A percentile compares a stretch with the other conserved stretches of the same genome.
Evolutionary conservation across 164 flowering plant species (phyloP).

Genomic region (Dillenia suffruticosa): DNA sequence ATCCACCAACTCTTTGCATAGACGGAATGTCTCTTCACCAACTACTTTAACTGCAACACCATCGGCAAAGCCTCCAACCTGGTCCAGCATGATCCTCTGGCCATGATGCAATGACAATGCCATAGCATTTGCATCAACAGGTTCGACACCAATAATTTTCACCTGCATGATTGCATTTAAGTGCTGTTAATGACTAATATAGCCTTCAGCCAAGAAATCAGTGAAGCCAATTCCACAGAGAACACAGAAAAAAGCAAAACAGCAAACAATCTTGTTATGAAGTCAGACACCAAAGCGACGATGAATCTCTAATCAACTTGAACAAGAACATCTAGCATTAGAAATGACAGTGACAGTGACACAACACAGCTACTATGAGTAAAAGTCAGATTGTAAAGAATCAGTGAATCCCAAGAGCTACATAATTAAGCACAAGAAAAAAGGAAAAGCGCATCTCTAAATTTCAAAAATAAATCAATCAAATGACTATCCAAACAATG

Average conservation of each 20-base stretch:
- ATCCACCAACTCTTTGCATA: conserved; percentile 87
- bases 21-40: conserved; percentile 88
- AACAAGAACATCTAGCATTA: too few species aligned
- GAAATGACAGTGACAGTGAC: too few species aligned
- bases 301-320: too few species aligned
- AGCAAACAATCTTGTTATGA: background rate
- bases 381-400: too few species aligned
- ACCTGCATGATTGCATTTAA: conserved; percentile 33
- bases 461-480: background rate
- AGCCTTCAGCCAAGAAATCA: too few species aligned
- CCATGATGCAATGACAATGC: conserved; percentile 93
- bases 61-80: conserved; percentile 99
- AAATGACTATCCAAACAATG: background rate
- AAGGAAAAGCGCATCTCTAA: background rate
- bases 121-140: conserved; percentile 98
- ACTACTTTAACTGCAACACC: conserved; percentile 98
- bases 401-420: too few species aligned
- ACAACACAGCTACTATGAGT: too few species aligned
- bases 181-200: too few species aligned
- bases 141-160: conserved; percentile 98
- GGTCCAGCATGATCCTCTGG: conserved; percentile 71
- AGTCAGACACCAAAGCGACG: too few species aligned
- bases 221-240: too few species aligned
- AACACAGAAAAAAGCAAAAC: background rate
- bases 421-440: background rate